Conservation (phyloP, 495 filamentous ascomycete species). For the Sordaria brevicollis region DNA sequence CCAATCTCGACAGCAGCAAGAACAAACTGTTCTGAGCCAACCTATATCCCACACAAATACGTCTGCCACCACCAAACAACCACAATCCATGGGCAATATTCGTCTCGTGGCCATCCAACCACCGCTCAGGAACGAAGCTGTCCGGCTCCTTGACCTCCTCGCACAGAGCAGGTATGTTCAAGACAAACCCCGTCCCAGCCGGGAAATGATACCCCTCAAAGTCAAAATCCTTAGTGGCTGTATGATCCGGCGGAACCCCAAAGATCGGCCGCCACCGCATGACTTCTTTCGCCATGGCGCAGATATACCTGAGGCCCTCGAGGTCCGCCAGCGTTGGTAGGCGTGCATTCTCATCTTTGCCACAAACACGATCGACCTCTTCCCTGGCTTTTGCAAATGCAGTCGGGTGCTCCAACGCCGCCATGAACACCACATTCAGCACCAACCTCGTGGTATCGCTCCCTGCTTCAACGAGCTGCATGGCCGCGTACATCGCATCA, state of each 20-base stretch:
- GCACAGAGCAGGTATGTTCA: slow-evolving; percentile 21
- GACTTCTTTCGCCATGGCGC: slow-evolving; percentile 42
- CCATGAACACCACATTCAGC: slow-evolving; percentile 31
- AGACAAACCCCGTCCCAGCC: slow-evolving; percentile 29
- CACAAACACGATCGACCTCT: slow-evolving; percentile 32
- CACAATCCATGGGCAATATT: slow-evolving; percentile 15
- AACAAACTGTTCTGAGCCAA: slow-evolving; percentile 34
- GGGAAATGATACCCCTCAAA: slow-evolving; percentile 43
- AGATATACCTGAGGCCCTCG: slow-evolving; percentile 36
- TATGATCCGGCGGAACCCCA: slow-evolving; percentile 12
- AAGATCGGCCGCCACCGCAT: slow-evolving; percentile 47
- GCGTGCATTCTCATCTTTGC: slow-evolving; percentile 10
- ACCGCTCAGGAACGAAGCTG: slow-evolving; percentile 38
- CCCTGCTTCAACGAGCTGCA: slow-evolving; percentile 33
- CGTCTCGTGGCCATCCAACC: slow-evolving; percentile 29
- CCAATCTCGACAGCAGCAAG: slow-evolving; percentile 30
- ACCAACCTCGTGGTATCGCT: slow-evolving; percentile 33
- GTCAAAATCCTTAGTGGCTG: slow-evolving; percentile 32
- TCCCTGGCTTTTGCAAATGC: slow-evolving; percentile 18
- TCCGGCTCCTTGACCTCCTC: slow-evolving; percentile 21
- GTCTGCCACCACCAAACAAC: slow-evolving; percentile 30
- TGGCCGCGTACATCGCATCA: slow-evolving; percentile 34
- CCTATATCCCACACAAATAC: slow-evolving; percentile 38
- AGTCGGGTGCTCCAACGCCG: slow-evolving; percentile 20
- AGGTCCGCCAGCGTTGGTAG: slow-evolving; percentile 38